phyloP scores from a whole-genome alignment of 768 basidiomycete species.

The Serendipita sp. region DNA sequence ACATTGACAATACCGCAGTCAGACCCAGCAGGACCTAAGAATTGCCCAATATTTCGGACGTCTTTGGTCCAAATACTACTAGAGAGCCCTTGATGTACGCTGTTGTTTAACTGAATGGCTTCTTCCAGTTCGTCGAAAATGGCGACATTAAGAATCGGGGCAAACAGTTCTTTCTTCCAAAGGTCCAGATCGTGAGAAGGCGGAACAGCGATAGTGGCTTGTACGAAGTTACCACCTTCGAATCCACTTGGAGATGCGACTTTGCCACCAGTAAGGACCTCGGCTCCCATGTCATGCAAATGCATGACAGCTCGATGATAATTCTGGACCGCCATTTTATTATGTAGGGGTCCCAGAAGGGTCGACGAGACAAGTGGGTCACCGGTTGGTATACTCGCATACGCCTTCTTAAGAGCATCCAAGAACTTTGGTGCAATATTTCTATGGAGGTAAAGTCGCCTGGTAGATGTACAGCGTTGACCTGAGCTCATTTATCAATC shows the following conservation, averaged over 20 bases:
- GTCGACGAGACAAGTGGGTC: constrained; percentile 65
- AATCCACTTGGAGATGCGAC: constrained; percentile 23
- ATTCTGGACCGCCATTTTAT: constrained; percentile 43
- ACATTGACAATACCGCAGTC: constrained; percentile 91
- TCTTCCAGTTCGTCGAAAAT: constrained; percentile 76
- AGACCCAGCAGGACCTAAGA: constrained; percentile 80
- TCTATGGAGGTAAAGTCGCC: constrained; percentile 78
- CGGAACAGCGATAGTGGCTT: constrained; percentile 70
- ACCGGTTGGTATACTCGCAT: constrained; percentile 57
- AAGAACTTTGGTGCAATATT: constrained; percentile 64
- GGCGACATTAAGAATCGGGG: constrained; percentile 74
- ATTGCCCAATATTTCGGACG: constrained; percentile 68
- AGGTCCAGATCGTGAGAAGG: constrained; percentile 34
- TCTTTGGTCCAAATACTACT: constrained; percentile 85
- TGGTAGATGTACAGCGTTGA: constrained; percentile 70
- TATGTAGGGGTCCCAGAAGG: constrained; percentile 79
- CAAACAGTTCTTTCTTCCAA: constrained; percentile 75
- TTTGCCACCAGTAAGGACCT: constrained; percentile 60
- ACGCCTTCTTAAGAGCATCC: constrained; percentile 53
- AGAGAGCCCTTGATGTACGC: constrained; percentile 79
- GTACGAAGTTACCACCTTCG: constrained; percentile 67
- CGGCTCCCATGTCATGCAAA: constrained; percentile 49
- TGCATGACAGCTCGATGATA: constrained; percentile 47
- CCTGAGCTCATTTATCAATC: not conserved
- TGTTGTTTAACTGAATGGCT: constrained; percentile 83